phyloP scores from a whole-genome alignment of 176 grass and related monocot species.

The Oryza glumipatula region DNA sequence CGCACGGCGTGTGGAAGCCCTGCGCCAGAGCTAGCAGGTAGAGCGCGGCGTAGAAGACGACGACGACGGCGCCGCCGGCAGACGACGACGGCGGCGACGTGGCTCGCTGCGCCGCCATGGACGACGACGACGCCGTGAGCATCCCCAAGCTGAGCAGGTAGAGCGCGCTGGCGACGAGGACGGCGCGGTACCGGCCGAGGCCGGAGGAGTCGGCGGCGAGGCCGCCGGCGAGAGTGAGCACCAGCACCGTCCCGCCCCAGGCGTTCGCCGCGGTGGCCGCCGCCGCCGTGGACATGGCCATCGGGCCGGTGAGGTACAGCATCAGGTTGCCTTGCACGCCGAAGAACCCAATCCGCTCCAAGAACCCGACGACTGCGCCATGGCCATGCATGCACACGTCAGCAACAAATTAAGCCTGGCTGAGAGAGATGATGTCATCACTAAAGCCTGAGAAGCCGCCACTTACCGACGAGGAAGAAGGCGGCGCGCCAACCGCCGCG shows the following conservation, averaged over 20 bases:
- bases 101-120: not conserved
- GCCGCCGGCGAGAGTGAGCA: constrained; percentile 63
- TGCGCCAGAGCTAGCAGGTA: constrained; percentile 69
- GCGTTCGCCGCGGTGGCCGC: constrained; percentile 46
- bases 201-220: constrained; percentile 65
- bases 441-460: too few species aligned
- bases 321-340: constrained; percentile 71
- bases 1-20: constrained; percentile 64
- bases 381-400: not conserved
- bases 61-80: not conserved
- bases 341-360: constrained; percentile 61
- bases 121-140: constrained; percentile 60
- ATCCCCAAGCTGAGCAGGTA: constrained; percentile 66
- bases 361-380: constrained; percentile 50
- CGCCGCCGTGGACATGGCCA: constrained; percentile 46
- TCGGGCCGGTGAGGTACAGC: constrained; percentile 72
- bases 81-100: constrained; percentile 12
- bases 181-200: constrained; percentile 49
- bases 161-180: constrained; percentile 48
- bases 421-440: too few species aligned
- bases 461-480: too few species aligned
- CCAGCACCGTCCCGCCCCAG: constrained; percentile 48
- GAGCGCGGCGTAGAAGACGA: constrained; percentile 53
- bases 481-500: too few species aligned
- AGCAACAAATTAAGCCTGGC: too few species aligned